Evolutionary conservation across 164 flowering plant species (phyloP).

Genomic region (Aristolochia californica): DNA sequence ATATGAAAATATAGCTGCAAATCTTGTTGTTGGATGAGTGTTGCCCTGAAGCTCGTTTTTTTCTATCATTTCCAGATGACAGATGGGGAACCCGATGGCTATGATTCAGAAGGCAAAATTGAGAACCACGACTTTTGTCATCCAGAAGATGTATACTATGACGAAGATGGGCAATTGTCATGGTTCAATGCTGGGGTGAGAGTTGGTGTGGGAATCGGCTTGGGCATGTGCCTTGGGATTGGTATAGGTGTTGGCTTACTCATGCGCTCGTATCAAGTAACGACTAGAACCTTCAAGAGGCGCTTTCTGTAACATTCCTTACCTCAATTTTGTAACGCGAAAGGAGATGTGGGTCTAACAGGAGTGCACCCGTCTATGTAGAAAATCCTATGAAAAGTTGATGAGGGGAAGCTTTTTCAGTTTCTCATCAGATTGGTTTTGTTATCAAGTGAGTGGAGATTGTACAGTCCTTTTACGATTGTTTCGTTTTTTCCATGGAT

Average conservation of each 20-base stretch:
- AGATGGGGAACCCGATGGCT: slow-evolving; percentile 39
- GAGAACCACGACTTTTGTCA: slow-evolving; percentile 20
- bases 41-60: no score
- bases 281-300: slow-evolving; percentile 73
- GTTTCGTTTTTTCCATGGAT: background rate
- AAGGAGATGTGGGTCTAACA: no score
- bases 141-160: slow-evolving; percentile 42
- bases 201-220: slow-evolving; percentile 91
- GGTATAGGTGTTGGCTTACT: slow-evolving; percentile 88
- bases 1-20: no score
- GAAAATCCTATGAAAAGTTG: background rate
- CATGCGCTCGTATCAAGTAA: slow-evolving; percentile 85
- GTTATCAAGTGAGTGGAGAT: background rate
- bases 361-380: no score
- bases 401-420: background rate
- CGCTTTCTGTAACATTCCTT: slow-evolving; percentile 35
- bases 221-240: slow-evolving; percentile 86
- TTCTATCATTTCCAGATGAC: slow-evolving; percentile 29
- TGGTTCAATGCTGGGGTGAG: slow-evolving; percentile 97
- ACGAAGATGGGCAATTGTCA: slow-evolving; percentile 77
- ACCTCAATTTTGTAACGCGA: background rate
- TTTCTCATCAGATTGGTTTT: background rate
- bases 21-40: no score
- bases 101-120: slow-evolving; percentile 41
- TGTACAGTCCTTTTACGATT: no score